These are phyloP conservation scores for Camelina laxa DNA, from an alignment of 345 rosid genomes.

Conservation along the genomic window DNA sequence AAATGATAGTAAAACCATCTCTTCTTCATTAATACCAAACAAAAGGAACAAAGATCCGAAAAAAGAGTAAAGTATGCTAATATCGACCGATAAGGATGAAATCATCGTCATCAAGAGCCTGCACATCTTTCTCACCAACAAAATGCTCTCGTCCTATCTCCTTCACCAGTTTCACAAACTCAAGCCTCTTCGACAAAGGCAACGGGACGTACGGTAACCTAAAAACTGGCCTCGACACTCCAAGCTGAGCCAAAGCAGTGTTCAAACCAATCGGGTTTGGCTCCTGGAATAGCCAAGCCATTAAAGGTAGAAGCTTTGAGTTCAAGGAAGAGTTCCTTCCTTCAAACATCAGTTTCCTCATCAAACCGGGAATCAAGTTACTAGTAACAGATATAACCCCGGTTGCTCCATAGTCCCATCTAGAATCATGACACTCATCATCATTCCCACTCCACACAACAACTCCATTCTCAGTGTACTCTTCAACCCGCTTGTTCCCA, in stretches of 20 bases:
- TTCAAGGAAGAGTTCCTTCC: conserved; percentile 65
- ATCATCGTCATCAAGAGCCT: conserved; percentile 78
- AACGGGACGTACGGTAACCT: conserved; percentile 91
- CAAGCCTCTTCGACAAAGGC: conserved; percentile 63
- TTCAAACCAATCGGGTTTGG: conserved; percentile 84
- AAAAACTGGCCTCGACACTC: conserved; percentile 82
- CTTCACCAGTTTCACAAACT: conserved; percentile 76
- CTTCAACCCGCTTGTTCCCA: conserved; percentile 69
- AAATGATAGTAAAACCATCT: conserved; percentile 2
- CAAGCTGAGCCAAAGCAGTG: conserved; percentile 91
- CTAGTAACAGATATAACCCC: conserved; percentile 87
- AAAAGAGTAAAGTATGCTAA: conserved; percentile 37
- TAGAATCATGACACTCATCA: conserved; percentile 85
- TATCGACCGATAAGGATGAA: conserved; percentile 76
- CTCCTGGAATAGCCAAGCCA: conserved; percentile 79
- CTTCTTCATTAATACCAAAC: conserved; percentile 20
- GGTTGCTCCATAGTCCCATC: conserved; percentile 78
- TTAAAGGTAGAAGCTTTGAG: conserved; percentile 68
- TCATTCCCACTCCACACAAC: conserved; percentile 96
- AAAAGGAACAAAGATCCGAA: neutral
- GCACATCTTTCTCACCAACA: conserved; percentile 80
- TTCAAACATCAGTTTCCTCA: conserved; percentile 65
- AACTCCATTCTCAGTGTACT: conserved; percentile 65
- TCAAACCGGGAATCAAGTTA: conserved; percentile 76
- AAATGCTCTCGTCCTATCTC: conserved; percentile 77